Base-by-base conservation (phyloP, 2,329 filamentous ascomycete genomes). In the Fusarium fujikuroi region DNA sequence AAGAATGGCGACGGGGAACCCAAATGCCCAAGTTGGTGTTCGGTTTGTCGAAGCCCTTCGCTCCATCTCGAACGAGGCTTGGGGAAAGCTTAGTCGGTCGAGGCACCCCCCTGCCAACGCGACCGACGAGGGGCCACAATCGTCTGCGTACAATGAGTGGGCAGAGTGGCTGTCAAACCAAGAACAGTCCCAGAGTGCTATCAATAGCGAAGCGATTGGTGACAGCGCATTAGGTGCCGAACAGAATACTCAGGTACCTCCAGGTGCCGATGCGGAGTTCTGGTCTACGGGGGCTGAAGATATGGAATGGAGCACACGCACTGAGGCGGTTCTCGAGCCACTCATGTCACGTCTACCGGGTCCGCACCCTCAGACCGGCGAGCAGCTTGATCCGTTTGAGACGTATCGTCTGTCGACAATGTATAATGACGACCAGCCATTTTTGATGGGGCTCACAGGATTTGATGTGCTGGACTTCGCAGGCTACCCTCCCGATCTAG, bases 31-130 rank as follows among this genome's bases (percentile, higher is more conserved):
- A 7, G 34, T 62, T 9, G 60, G 60, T 16, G 60, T 62, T 7
- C 23, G 53, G 10, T 58, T 62, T n/a, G 60, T 62, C 0, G 60
- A 62, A 32, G 39, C 60, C 2, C 60, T 62, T 11, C 40, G 43
- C 0, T 62, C 60, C 12, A 59, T 62, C 5, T 62, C 40, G 7
- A 44, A 62, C 3, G 60, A 62, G 19, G 60, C 60, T 1, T 39
- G 32, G 18, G 3, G 32, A 1, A 62, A 46, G 34, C 40, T 62
- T 3, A 11, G 25, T 23, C 25, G 28, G 2, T 62, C 52, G 2
- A 34, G 40, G 5, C 34, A 44, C 2, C 34, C 25, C 9, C 15
- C 14, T 15, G 2, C 6, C 5, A 18, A 25, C 4, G 9, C 8
- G 0, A 30, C 10, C 11, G 46, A 23, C 1, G 40, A 39, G 1